Evolutionary conservation across 176 grass and related monocot species (phyloP).

Genomic region (Oryza longistaminata): DNA sequence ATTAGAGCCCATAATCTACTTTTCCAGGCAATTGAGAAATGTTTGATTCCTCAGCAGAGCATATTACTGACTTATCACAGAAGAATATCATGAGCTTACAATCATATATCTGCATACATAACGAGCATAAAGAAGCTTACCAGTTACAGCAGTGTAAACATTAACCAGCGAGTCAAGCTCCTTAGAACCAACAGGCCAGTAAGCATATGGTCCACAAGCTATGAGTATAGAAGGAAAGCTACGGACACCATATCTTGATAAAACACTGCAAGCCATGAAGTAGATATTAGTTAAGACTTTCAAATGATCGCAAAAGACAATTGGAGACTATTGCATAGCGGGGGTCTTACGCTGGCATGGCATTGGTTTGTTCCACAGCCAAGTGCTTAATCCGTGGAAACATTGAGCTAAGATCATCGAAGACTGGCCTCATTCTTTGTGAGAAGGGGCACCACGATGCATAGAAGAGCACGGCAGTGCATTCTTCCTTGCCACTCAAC

Average conservation of each 20-base stretch:
- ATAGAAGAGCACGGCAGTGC: slow-evolving; percentile 67
- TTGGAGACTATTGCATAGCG: neutral
- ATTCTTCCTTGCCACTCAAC: slow-evolving; percentile 30
- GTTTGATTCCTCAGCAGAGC: neutral
- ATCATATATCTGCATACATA: neutral
- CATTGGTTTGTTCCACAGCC: slow-evolving; percentile 70
- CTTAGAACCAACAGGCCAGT: slow-evolving; percentile 53
- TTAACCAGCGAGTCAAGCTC: slow-evolving; percentile 58
- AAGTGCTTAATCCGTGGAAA: slow-evolving; percentile 86
- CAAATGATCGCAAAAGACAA: slow-evolving; percentile 28
- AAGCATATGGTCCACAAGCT: slow-evolving; percentile 43
- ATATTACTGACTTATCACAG: neutral
- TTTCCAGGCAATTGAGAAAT: neutral
- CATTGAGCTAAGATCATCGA: slow-evolving; percentile 83
- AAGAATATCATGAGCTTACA: neutral
- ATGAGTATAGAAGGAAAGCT: slow-evolving; percentile 73
- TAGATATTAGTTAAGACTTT: slow-evolving; percentile 4
- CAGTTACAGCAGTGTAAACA: slow-evolving; percentile 70
- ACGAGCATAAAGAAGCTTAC: slow-evolving; percentile 33
- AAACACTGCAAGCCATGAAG: slow-evolving; percentile 55
- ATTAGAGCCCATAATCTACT: neutral
- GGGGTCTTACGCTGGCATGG: slow-evolving; percentile 57
- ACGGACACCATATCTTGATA: slow-evolving; percentile 69
- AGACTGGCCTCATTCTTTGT: slow-evolving; percentile 45
- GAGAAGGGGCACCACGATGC: slow-evolving; percentile 95